Conservation (phyloP, 257 asterid species). For the Voacanga thouarsii region DNA sequence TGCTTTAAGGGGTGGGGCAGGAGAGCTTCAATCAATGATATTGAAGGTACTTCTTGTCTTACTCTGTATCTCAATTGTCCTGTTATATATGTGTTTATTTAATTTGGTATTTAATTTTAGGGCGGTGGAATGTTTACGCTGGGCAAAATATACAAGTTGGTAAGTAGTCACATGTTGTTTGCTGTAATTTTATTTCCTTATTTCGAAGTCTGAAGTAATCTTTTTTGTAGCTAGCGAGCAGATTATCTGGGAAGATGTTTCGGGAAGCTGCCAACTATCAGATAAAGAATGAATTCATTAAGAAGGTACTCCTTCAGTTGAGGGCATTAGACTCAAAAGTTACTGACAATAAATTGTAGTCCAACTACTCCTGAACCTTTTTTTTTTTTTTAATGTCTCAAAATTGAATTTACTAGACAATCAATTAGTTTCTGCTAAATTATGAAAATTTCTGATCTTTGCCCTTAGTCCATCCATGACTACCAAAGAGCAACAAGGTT, state of each 20-base stretch:
- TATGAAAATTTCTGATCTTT: not conserved
- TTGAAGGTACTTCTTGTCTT: slow-evolving; percentile 55
- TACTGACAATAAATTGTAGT: not conserved
- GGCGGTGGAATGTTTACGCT: slow-evolving; percentile 89
- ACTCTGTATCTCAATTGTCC: slow-evolving; percentile 13
- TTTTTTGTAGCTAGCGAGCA: slow-evolving; percentile 63
- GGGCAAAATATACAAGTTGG: slow-evolving; percentile 66
- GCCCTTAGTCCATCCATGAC: not conserved
- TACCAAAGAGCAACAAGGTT: not conserved
- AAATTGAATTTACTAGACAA: not conserved
- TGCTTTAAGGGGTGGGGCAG: slow-evolving; percentile 68
- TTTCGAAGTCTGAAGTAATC: slow-evolving; percentile 17
- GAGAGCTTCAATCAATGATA: slow-evolving; percentile 56
- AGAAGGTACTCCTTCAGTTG: slow-evolving; percentile 48
- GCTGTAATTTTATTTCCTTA: slow-evolving; percentile 16
- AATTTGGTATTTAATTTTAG: slow-evolving; percentile 36
- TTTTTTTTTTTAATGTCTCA: not conserved
- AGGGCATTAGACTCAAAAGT: not conserved
- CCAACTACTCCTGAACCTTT: not conserved
- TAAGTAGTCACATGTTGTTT: slow-evolving; percentile 27
- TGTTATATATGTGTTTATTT: slow-evolving; percentile 14
- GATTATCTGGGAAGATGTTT: slow-evolving; percentile 67
- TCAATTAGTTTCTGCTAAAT: not conserved
- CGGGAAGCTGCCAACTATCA: slow-evolving; percentile 79
- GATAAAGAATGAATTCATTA: slow-evolving; percentile 59